Conservation (phyloP, 495 filamentous ascomycete genomes). For the Cudoniella acicularis region DNA sequence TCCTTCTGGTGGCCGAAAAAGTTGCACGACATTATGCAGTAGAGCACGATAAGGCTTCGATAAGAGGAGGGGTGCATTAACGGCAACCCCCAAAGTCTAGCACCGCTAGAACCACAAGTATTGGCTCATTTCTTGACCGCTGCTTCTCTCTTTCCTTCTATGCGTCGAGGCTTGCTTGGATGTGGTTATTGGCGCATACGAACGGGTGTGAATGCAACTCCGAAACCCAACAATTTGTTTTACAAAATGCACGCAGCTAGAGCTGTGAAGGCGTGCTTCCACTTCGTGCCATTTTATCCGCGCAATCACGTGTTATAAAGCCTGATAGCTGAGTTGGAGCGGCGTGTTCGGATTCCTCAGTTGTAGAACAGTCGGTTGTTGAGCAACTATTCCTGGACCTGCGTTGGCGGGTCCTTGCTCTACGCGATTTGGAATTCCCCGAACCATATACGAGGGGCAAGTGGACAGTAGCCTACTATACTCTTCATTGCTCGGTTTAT, state of each 20-base stretch:
- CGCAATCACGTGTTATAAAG: not conserved
- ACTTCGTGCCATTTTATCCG: not conserved
- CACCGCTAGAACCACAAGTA: no score
- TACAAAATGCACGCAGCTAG: not conserved
- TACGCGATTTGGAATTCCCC: no score
- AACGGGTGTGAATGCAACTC: not conserved
- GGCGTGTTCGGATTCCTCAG: no score
- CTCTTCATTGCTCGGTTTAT: no score
- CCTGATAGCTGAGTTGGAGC: no score
- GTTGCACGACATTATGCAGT: not conserved
- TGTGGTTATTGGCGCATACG: not conserved
- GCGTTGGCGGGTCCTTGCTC: no score
- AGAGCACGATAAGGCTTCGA: no score
- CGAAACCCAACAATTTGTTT: not conserved
- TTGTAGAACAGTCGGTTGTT: no score
- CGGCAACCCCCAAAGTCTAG: no score
- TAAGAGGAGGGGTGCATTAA: not conserved
- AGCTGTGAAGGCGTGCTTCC: not conserved
- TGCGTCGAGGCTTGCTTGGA: not conserved
- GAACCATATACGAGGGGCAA: no score
- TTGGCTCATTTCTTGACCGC: not conserved
- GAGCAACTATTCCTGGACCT: no score
- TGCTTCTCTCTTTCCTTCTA: not conserved
- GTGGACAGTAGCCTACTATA: no score
- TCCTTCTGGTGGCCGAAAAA: not conserved